A percentile compares a stretch with the other conserved stretches of the same genome.
Conservation (phyloP, 345 rosid genomes). For the Geranium rotundifolium region DNA sequence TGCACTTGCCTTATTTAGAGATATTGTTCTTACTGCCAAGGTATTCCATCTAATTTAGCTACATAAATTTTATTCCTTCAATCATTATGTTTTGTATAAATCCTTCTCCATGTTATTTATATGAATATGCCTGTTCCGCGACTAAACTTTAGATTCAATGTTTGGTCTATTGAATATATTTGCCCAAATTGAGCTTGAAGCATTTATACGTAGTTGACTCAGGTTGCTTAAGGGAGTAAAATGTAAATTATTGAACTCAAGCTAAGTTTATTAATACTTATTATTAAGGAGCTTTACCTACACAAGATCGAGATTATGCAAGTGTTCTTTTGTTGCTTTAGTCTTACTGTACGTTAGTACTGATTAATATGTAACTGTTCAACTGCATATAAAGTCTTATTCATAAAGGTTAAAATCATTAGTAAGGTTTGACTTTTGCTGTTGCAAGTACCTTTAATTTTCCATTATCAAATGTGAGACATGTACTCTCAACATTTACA, state of each 20-base stretch:
- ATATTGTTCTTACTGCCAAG: slow-evolving; percentile 47
- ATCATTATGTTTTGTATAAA: not conserved
- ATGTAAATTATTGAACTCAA: not conserved
- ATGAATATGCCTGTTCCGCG: not conserved
- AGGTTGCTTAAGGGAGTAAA: not conserved
- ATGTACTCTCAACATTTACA: too few species aligned
- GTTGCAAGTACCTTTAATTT: too few species aligned
- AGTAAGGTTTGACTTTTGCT: too few species aligned
- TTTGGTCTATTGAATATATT: not conserved
- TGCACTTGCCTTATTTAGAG: slow-evolving; percentile 47
- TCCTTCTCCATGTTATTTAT: not conserved
- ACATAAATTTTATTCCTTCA: slow-evolving; percentile 7
- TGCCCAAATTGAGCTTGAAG: slow-evolving; percentile 1
- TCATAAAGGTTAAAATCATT: too few species aligned
- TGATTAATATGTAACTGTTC: not conserved
- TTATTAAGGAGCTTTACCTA: not conserved
- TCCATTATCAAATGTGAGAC: too few species aligned
- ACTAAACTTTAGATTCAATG: not conserved
- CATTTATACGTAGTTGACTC: not conserved
- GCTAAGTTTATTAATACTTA: not conserved
- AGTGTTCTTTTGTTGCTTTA: not conserved
- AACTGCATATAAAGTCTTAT: too few species aligned
- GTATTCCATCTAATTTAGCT: slow-evolving; percentile 26
- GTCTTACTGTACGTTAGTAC: not conserved
- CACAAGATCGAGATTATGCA: not conserved